Percentiles rank a stretch among this genome's conserved stretches.
Evolutionary conservation across 495 filamentous ascomycete genomes (phyloP).

Genomic region (Xylaria castorea): DNA sequence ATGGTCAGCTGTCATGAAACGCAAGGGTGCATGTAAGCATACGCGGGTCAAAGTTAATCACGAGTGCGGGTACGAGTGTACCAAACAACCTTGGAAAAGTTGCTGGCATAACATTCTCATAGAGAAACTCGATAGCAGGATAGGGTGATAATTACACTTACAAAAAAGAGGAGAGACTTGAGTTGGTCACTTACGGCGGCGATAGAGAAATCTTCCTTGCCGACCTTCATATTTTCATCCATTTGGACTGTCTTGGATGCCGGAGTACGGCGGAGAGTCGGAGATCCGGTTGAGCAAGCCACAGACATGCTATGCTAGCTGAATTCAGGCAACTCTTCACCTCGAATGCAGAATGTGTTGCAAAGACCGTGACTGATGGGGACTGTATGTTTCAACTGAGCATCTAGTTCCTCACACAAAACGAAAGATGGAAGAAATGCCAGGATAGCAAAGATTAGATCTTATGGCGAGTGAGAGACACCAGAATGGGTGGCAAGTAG

Average conservation of each 20-base stretch:
- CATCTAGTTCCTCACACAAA: conserved; percentile 36
- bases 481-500: conserved; percentile 25
- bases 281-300: conserved; percentile 55
- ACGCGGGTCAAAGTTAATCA: not conserved
- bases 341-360: conserved; percentile 25
- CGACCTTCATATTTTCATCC: conserved; percentile 52
- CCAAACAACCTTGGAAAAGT: not conserved
- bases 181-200: conserved; percentile 43
- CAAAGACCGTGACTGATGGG: conserved; percentile 13
- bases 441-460: conserved; percentile 39
- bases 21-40: not conserved
- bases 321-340: conserved; percentile 27
- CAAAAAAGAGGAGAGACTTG: conserved; percentile 36
- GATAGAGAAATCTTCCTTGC: conserved; percentile 41
- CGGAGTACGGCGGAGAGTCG: conserved; percentile 49
- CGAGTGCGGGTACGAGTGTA: not conserved
- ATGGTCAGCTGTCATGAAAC: conserved; percentile 24
- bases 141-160: conserved; percentile 29
- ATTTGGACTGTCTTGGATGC: conserved; percentile 45
- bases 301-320: conserved; percentile 51
- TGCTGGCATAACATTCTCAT: not conserved
- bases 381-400: conserved; percentile 27
- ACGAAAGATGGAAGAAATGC: conserved; percentile 40
- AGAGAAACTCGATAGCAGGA: not conserved
- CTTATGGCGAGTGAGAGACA: conserved; percentile 22